Base-by-base conservation (phyloP, 257 asterid species). In the Scutellaria minor region DNA sequence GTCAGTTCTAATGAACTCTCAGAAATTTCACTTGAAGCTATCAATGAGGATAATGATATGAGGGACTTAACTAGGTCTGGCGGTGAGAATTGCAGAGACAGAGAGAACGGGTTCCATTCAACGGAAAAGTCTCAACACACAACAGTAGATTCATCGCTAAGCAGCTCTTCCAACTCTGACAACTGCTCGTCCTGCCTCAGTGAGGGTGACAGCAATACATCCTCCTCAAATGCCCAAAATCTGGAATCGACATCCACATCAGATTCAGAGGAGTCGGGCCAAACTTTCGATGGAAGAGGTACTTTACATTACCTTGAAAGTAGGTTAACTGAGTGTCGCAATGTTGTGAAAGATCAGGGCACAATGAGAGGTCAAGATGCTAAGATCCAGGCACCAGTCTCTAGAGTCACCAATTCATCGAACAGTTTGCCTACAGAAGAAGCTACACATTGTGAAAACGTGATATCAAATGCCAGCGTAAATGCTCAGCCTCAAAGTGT, bases 101-200 rank as follows among this genome's bases (percentile, higher is more conserved):
- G 35, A 15, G 74, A 78, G 46, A 78, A 81, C 46, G 81, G 66
- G 45, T 68, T 77, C 15, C 76, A 58, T 73, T 54, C 39, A 53
- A 66, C 67, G 53, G 83, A 67, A 57, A 78, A 87, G 70, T 75
- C 85, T 57, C 46, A 72, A 45, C 68, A 5, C 0, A 84, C 67
- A 46, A 67, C 82, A 44, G 48, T 54, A 52, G 90, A 80, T 61
- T 75, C 81, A 11, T 84, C 89, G 35, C 61, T 79, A 45, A 77
- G 83, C 86, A 76, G 80, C 80, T 86, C 88, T 6, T 85, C 93
- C 24, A 85, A 83, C 82, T 93, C 95, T 14, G 96, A 89, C 63
- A 89, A 90, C 81, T 83, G 92, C 82, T 90, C 97, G 8, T 93
- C 91, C 63, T 90, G 93, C 77, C 93, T 80, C 73, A 92, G 92